Evolutionary conservation across 352 stramenopile species (phyloP).

Genomic region (Phytophthora nicotianae): DNA sequence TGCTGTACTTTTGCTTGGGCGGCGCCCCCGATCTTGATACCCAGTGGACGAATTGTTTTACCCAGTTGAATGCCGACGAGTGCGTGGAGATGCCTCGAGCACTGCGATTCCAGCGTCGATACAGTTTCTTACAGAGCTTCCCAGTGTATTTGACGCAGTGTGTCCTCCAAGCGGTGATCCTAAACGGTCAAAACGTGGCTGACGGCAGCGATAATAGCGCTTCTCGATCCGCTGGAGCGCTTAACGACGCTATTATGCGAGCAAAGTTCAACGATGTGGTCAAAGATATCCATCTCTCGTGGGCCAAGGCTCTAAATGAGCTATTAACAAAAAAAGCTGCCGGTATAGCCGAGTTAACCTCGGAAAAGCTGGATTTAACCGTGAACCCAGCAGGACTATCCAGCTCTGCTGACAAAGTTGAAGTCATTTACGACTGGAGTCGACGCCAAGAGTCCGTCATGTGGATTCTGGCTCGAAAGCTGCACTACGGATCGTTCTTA

Average conservation of each 20-base stretch:
- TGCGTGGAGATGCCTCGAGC: conserved; percentile 48
- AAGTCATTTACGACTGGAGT: conserved; percentile 35
- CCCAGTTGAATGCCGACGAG: conserved; percentile 39
- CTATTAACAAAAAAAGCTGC: conserved; percentile 25
- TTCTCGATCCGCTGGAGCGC: conserved; percentile 9
- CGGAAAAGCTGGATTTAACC: conserved; percentile 23
- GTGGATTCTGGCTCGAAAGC: conserved; percentile 28
- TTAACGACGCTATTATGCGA: conserved; percentile 19
- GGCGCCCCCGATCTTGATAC: conserved; percentile 52
- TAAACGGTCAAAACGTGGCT: conserved; percentile 32
- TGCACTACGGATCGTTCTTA: conserved; percentile 27
- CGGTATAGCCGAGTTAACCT: conserved; percentile 3
- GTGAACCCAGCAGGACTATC: conserved; percentile 36
- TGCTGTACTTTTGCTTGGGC: conserved; percentile 68
- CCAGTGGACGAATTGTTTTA: conserved; percentile 52
- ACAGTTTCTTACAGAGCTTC: conserved; percentile 44
- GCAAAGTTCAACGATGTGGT: conserved; percentile 38
- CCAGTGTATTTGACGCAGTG: conserved; percentile 58
- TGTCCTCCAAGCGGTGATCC: conserved; percentile 49
- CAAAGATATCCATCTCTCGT: conserved; percentile 37
- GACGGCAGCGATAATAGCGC: conserved; percentile 3
- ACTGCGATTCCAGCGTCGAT: conserved; percentile 42
- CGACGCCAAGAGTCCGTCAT: conserved; percentile 38
- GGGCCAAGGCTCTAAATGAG: conserved; percentile 27
- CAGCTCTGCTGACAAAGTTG: conserved; percentile 19